Percentiles rank a stretch among this genome's conserved stretches.
These are phyloP conservation scores for Epichloe scottii DNA, from an alignment of 2,329 filamentous ascomycete species.

Conservation along the genomic window DNA sequence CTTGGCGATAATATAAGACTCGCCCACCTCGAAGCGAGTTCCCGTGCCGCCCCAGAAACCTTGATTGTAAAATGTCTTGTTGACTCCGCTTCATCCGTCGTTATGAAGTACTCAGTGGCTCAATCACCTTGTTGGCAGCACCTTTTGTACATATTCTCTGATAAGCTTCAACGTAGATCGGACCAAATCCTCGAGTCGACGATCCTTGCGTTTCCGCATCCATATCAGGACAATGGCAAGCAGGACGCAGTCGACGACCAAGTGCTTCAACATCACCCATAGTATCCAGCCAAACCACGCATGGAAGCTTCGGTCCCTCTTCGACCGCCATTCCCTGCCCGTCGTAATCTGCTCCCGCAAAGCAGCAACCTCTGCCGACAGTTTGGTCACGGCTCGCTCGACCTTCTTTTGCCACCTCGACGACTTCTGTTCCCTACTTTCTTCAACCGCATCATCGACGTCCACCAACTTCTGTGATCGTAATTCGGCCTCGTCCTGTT, in stretches of 20 bases:
- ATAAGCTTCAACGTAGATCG: slow-evolving; percentile 46
- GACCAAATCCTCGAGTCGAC: slow-evolving; percentile 61
- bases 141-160: slow-evolving; percentile 45
- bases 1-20: too few species aligned
- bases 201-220: slow-evolving; percentile 60
- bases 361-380: slow-evolving; percentile 87
- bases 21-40: neutral
- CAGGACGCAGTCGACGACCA: slow-evolving; percentile 58
- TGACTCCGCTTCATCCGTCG: neutral
- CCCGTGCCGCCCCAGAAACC: too few species aligned
- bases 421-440: slow-evolving; percentile 25
- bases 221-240: slow-evolving; percentile 55
- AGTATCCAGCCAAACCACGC: slow-evolving; percentile 60
- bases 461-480: slow-evolving; percentile 37
- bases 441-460: slow-evolving; percentile 32
- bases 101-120: neutral
- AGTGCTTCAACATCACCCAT: slow-evolving; percentile 59
- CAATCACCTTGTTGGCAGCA: slow-evolving; percentile 42
- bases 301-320: slow-evolving; percentile 49
- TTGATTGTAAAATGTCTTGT: neutral
- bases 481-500: slow-evolving; percentile 57
- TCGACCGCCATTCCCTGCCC: slow-evolving; percentile 57
- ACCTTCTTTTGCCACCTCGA: slow-evolving; percentile 69
- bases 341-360: slow-evolving; percentile 80
- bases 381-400: slow-evolving; percentile 72